Conservation (phyloP, 73 alveolate species). For the Uronychia setigera region DNA sequence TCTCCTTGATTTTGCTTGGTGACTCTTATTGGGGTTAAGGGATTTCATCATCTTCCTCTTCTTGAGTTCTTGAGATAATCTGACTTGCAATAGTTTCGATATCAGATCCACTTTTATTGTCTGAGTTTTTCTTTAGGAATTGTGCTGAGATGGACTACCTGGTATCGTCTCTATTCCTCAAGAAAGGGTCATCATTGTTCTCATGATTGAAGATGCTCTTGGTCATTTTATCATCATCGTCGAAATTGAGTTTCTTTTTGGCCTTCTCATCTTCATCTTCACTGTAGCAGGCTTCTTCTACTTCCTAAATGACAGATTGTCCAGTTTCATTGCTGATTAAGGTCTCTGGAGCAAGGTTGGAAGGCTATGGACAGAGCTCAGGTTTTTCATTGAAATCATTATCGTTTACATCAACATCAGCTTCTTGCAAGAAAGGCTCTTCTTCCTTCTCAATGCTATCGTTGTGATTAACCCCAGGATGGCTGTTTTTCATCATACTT, state of each 20-base stretch:
- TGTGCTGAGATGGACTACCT: background rate
- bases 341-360: background rate
- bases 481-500: background rate
- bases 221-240: too few species aligned
- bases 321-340: background rate
- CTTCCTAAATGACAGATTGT: background rate
- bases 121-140: conserved; percentile 34
- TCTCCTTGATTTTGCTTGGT: too few species aligned
- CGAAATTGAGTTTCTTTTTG: background rate
- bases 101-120: too few species aligned
- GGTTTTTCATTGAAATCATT: background rate
- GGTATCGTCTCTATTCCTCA: background rate
- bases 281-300: background rate
- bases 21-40: too few species aligned
- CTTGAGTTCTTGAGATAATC: too few species aligned
- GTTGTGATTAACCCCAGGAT: background rate
- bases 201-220: conserved; percentile 1
- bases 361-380: background rate
- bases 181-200: background rate
- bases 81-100: too few species aligned
- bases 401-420: background rate
- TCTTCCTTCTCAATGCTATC: background rate
- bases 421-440: background rate
- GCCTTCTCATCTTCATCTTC: background rate
- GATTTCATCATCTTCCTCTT: too few species aligned